Percentiles rank a stretch among this genome's conserved stretches.
These are phyloP conservation scores for Trichoderma arundinaceum DNA, from an alignment of 2,329 filamentous ascomycete genomes.

Conservation along the genomic window DNA sequence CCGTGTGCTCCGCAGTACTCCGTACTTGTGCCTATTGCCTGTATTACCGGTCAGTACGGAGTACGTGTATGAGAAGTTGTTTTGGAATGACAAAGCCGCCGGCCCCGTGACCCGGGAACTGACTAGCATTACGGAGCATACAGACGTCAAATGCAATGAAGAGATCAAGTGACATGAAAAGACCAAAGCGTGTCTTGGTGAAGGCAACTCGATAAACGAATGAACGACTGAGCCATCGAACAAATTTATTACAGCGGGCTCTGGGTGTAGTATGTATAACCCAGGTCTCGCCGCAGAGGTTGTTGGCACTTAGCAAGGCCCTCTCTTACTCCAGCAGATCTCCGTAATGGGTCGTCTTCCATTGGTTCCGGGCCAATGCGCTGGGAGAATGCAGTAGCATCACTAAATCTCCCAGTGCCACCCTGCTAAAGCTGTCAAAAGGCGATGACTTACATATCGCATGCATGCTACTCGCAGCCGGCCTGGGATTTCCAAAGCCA, in stretches of 20 bases:
- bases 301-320: neutral
- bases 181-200: no score
- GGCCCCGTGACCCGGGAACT: neutral
- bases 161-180: no score
- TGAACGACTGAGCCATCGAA: no score
- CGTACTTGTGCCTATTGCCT: neutral
- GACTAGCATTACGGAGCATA: no score
- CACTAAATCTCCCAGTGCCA: slow-evolving; percentile 10
- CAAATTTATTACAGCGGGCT: no score
- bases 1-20: no score
- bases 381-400: slow-evolving; percentile 1
- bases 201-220: no score
- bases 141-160: no score
- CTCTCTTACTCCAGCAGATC: neutral
- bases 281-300: no score
- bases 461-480: neutral
- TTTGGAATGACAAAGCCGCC: neutral
- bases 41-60: neutral
- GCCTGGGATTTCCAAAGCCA: no score
- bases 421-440: slow-evolving; percentile 15
- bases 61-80: slow-evolving; percentile 16
- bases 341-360: neutral
- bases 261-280: neutral
- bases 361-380: slow-evolving; percentile 1
- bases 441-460: slow-evolving; percentile 23